Percentiles rank a stretch among this genome's conserved stretches.
phyloP scores from a whole-genome alignment of 352 stramenopile species.

The Globisporangium alternatum region DNA sequence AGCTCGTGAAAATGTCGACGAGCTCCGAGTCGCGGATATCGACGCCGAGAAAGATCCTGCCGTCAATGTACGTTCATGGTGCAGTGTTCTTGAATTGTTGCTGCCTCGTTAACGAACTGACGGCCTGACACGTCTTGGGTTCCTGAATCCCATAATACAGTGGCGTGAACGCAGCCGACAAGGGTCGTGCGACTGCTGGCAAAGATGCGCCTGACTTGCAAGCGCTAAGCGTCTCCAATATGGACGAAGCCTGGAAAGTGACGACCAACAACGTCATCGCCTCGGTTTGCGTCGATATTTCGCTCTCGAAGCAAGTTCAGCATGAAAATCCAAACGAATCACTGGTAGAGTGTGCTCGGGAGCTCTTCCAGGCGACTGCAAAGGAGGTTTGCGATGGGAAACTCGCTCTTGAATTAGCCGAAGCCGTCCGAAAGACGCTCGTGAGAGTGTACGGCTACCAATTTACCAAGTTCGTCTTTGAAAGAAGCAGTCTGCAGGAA shows the following conservation, averaged over 20 bases:
- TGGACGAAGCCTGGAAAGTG: slow-evolving; percentile 44
- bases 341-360: neutral
- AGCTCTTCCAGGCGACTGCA: slow-evolving; percentile 22
- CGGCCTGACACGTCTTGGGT: too few relatives aligned
- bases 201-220: neutral
- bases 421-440: slow-evolving; percentile 31
- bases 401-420: slow-evolving; percentile 18
- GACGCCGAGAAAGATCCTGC: slow-evolving; percentile 35
- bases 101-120: too few relatives aligned
- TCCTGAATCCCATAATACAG: too few relatives aligned
- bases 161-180: neutral
- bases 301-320: slow-evolving; percentile 2
- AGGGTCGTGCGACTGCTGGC: neutral
- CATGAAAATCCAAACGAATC: neutral
- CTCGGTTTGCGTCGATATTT: slow-evolving; percentile 20
- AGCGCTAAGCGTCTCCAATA: slow-evolving; percentile 20
- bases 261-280: slow-evolving; percentile 52
- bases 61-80: slow-evolving; percentile 25
- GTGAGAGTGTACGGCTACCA: slow-evolving; percentile 47
- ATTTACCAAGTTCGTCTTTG: slow-evolving; percentile 41
- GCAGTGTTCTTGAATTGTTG: neutral
- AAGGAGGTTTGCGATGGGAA: slow-evolving; percentile 22
- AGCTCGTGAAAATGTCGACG: neutral
- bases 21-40: slow-evolving; percentile 6
- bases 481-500: slow-evolving; percentile 44